Base-by-base conservation (phyloP, 2,329 filamentous ascomycete genomes). In the Fusarium dimerum region DNA sequence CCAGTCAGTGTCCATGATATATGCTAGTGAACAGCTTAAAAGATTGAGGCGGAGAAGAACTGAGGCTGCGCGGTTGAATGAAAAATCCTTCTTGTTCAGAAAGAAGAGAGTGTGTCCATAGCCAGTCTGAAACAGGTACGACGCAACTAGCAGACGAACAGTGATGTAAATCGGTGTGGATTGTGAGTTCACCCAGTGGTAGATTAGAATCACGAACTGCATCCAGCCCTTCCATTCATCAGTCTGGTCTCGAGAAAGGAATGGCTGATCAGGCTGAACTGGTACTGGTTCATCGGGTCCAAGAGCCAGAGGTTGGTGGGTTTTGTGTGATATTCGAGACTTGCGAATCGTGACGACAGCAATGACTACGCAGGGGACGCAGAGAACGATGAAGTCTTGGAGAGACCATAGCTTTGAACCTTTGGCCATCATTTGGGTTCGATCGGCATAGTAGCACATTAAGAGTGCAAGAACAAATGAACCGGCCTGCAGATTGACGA, bases 141-240 rank as follows among this genome's bases (percentile, higher is more conserved):
- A 75, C 1, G 82, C 77, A n/a, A 84, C 73, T n/a, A 80, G 67
- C 2, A 85, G 66, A 34, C 81, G 78, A 12, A 82, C 69, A 42
- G 81, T 66, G 57, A 82, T 74, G 66, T 84, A 83, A 40, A 84
- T 75, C 20, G 66, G 76, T 76, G 5, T 81, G 65, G 51, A 63
- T 47, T 5, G 72, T 64, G 44, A 78, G 46, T 76, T 75, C 48
- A 80, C 79, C 66, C 83, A 86, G 59, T 84, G 78, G 60, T 83
- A 86, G 5, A 83, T 72, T 1, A 77, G 60, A 17, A 77, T 69
- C 2, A 79, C 66, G 13, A 76, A 73, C 56, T 86, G 82, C 80
- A 87, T 83, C 75, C 82, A 80, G 2, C 85, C 85, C 69, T 86
- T 87, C 77, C 83, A 85, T 65, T 88, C 85, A 45, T 86, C 78